These are phyloP conservation scores for Ustilago tritici DNA, from an alignment of 1,284 basidiomycete species.

Conservation along the genomic window DNA sequence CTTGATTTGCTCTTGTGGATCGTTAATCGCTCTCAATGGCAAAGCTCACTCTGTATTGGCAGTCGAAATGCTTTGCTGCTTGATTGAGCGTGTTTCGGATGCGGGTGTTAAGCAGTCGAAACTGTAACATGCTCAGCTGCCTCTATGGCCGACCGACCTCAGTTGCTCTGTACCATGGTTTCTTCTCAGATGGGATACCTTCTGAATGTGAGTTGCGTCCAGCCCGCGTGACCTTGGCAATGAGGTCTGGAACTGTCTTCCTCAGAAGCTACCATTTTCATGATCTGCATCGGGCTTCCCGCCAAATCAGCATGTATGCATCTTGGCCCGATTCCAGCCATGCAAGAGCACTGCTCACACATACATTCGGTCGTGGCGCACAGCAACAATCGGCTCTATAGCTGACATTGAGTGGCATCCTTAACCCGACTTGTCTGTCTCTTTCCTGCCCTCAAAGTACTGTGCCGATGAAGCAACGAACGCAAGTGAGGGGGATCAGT, in stretches of 20 bases:
- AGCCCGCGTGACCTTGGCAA: constrained; percentile 3
- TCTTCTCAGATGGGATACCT: neutral
- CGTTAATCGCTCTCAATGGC: neutral
- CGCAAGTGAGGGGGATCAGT: neutral
- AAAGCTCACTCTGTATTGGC: neutral
- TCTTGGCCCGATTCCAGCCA: too few species aligned
- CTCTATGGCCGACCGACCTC: neutral
- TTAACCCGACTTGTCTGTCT: constrained; percentile 10
- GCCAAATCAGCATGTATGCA: too few species aligned
- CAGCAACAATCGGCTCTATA: neutral
- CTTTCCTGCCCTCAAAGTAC: constrained; percentile 54
- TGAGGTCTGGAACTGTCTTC: neutral
- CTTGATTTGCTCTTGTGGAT: neutral
- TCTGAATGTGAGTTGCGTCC: neutral
- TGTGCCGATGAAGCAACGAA: constrained; percentile 2
- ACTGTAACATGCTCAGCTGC: neutral
- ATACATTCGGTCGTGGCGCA: too few species aligned
- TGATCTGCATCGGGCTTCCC: neutral
- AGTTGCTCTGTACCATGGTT: neutral
- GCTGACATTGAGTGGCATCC: neutral
- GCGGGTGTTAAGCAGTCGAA: neutral
- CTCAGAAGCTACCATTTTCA: neutral
- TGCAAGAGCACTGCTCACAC: too few species aligned
- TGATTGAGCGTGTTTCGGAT: neutral
- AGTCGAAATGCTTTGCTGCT: neutral